Conservation (phyloP, 2,329 filamentous ascomycete species). For the Xylariaceae sp. region DNA sequence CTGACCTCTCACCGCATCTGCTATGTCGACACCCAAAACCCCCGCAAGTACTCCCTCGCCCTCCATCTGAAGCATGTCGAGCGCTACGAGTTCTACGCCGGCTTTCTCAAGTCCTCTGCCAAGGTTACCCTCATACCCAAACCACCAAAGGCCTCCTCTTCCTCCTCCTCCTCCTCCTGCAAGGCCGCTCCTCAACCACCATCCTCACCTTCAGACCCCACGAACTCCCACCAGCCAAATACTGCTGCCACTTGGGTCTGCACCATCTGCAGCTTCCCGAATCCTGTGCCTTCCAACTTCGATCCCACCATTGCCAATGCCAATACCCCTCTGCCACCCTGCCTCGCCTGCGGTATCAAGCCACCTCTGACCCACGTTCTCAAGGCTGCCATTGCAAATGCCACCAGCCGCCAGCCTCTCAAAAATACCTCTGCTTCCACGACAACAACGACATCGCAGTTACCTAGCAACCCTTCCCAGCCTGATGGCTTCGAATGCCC, state of each 20-base stretch:
- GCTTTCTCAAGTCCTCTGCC: conserved; percentile 90
- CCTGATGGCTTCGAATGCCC: conserved; percentile 60
- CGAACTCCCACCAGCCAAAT: no score
- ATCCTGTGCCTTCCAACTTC: conserved; percentile 89
- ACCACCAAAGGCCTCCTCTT: conserved; percentile 56
- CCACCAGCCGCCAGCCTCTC: conserved; percentile 54
- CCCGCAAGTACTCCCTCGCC: conserved; percentile 77
- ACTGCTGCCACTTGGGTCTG: conserved; percentile 86
- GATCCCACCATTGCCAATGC: conserved; percentile 77
- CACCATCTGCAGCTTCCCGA: conserved; percentile 92
- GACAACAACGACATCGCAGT: no score
- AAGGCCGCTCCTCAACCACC: conserved; percentile 38
- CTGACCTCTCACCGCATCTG: conserved; percentile 92
- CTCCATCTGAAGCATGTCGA: conserved; percentile 90
- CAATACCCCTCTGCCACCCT: conserved; percentile 78
- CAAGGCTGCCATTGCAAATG: conserved; percentile 79
- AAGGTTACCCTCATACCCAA: conserved; percentile 91
- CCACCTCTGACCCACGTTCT: conserved; percentile 77
- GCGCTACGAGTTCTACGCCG: conserved; percentile 83
- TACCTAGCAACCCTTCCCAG: conserved; percentile 5
- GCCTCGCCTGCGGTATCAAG: conserved; percentile 90
- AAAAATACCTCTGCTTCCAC: no score
- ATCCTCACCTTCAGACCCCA: conserved; percentile 44
- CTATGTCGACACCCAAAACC: conserved; percentile 87
- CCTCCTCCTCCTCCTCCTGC: conserved; percentile 23